Base-by-base conservation (phyloP, 768 basidiomycete species). In the Cystofilobasidium capitatum region DNA sequence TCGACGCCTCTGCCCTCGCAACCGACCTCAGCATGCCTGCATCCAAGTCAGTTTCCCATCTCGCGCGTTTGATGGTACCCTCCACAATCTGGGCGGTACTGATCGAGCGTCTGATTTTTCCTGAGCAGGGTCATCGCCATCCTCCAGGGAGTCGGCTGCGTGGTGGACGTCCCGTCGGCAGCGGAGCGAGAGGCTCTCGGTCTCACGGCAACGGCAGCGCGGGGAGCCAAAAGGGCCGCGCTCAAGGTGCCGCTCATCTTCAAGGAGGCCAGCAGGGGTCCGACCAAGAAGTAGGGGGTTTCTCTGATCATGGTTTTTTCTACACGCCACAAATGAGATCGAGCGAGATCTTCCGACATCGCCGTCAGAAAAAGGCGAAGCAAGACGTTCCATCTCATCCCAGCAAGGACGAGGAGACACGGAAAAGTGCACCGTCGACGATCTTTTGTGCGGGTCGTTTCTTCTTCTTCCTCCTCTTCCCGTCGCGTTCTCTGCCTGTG, bases 121-220 rank as follows among this genome's bases (percentile, higher is more conserved):
- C 74, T 37, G 45, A 16, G n/a, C 75, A 85, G 84, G 62, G 81
- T 88, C 45, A 84, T 84, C 70, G 74, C 79, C n/a, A 75, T 90
- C 22, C 92, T 90, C 81, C 88, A 83, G 75, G 84, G 85, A 0
- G 79, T 94, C 24, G 91, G 92, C 36, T 94, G 91, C 77, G 86
- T 84, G 69, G 79, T 91, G 54, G 79, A 79, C 57, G 80, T 82
- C 54, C 76, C 88, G 29, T 77, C 80, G 2, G 78, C 82, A 10
- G 80, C 81, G 20, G 88, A 93, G 70, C 81, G 90, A 9, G 84
- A 85, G 66, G 80, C 82, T 69, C 79, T 88, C 42, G 88, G 89
- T 13, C 77, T 91, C 24, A 81, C 86, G 0, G 81, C 85, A 55
- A 81, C 80, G 37, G 83, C 83, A 3, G 85, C 81, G 10, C 83